A percentile compares a stretch with the other conserved stretches of the same genome.
These are phyloP conservation scores for Wallacemonas collosoma DNA, from an alignment of 208 protist genomes.

Conservation along the genomic window DNA sequence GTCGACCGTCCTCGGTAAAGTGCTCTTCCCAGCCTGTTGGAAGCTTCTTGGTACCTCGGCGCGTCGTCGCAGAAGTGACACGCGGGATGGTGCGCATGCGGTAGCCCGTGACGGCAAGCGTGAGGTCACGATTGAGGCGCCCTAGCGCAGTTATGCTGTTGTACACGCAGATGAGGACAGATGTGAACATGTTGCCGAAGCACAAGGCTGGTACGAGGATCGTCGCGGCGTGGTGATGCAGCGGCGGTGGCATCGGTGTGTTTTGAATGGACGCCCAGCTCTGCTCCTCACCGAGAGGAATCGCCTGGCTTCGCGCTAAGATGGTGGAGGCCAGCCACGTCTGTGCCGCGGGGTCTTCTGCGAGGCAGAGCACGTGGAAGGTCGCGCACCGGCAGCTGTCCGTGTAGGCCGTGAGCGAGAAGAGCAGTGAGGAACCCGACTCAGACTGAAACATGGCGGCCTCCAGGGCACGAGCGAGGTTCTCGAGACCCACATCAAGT, in stretches of 20 bases:
- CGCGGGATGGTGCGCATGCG: conserved; percentile 78
- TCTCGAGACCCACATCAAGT: conserved; percentile 84
- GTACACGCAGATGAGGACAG: conserved; percentile 82
- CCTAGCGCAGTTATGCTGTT: conserved; percentile 75
- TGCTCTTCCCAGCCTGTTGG: conserved; percentile 76
- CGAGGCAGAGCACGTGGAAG: conserved; percentile 80
- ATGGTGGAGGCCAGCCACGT: conserved; percentile 73
- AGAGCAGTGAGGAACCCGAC: conserved; percentile 78
- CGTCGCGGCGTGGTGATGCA: conserved; percentile 79
- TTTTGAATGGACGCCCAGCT: conserved; percentile 78
- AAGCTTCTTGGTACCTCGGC: conserved; percentile 41
- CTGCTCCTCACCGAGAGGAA: conserved; percentile 60
- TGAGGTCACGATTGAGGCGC: conserved; percentile 70
- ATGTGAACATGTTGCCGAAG: conserved; percentile 83
- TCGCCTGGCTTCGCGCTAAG: conserved; percentile 63
- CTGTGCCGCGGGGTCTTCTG: conserved; percentile 69
- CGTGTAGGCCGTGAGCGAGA: conserved; percentile 80
- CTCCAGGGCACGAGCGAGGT: conserved; percentile 68
- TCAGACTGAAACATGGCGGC: conserved; percentile 57
- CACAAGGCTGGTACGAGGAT: conserved; percentile 72
- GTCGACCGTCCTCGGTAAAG: conserved; percentile 75
- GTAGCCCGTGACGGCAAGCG: conserved; percentile 62
- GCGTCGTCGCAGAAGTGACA: conserved; percentile 48
- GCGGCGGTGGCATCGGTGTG: conserved; percentile 63
- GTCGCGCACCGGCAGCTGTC: conserved; percentile 69